These are phyloP conservation scores for Penicillium sclerotiorum DNA, from an alignment of 2,329 filamentous ascomycete genomes.

Conservation along the genomic window DNA sequence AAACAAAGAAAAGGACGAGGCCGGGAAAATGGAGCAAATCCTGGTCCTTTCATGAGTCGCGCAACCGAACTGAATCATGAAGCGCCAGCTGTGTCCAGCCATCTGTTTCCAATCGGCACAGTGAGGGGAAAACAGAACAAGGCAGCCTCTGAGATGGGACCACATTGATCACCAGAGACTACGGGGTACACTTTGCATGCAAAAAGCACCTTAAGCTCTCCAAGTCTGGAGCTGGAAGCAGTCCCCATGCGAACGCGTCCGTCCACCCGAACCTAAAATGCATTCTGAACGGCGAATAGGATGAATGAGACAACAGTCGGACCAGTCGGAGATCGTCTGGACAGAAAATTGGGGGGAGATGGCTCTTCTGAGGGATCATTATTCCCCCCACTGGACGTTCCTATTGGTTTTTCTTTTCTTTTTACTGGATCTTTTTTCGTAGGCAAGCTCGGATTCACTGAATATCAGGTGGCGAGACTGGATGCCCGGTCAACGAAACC, in stretches of 20 bases:
- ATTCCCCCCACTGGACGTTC: too few species aligned
- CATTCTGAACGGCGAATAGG: slow-evolving; percentile 5
- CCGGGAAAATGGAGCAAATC: neutral
- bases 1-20: neutral
- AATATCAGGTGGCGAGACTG: slow-evolving; percentile 18
- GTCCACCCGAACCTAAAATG: slow-evolving; percentile 24
- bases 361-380: too few species aligned
- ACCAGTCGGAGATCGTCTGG: slow-evolving; percentile 14
- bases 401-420: too few species aligned
- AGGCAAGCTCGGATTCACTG: slow-evolving; percentile 9
- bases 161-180: too few species aligned
- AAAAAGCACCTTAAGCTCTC: neutral
- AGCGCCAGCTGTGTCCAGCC: slow-evolving; percentile 15
- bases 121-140: slow-evolving; percentile 1
- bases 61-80: slow-evolving; percentile 11
- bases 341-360: too few species aligned
- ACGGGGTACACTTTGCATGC: neutral
- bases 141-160: slow-evolving; percentile 4
- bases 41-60: neutral
- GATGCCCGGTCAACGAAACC: slow-evolving; percentile 22
- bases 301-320: neutral
- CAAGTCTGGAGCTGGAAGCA: neutral
- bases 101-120: slow-evolving; percentile 13
- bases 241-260: slow-evolving; percentile 21
- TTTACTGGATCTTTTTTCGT: neutral